Conservation (phyloP, 805 yeast species). For the Cyberlindnera bimundalis region DNA sequence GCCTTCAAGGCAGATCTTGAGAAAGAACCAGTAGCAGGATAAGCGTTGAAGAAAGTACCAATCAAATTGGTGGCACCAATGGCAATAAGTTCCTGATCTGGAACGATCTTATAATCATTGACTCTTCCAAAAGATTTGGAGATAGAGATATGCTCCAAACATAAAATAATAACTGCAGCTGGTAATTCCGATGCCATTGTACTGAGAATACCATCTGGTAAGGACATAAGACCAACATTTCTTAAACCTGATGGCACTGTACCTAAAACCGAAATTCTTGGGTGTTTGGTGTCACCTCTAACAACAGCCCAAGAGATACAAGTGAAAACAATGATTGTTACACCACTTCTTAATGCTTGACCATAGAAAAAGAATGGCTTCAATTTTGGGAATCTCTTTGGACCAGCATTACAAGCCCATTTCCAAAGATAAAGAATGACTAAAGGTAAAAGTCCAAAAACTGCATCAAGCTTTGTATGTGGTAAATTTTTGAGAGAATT, state of each 20-base stretch:
- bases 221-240: slow-evolving; percentile 67
- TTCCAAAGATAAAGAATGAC: slow-evolving; percentile 72
- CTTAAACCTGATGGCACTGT: slow-evolving; percentile 78
- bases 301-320: slow-evolving; percentile 77
- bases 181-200: slow-evolving; percentile 78
- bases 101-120: slow-evolving; percentile 85
- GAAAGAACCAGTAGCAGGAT: slow-evolving; percentile 95
- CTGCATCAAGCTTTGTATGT: slow-evolving; percentile 73
- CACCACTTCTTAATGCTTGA: slow-evolving; percentile 76
- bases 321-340: slow-evolving; percentile 78
- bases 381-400: slow-evolving; percentile 59
- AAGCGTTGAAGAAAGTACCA: slow-evolving; percentile 90
- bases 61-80: slow-evolving; percentile 88
- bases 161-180: slow-evolving; percentile 75
- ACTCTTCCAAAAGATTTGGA: slow-evolving; percentile 91
- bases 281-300: slow-evolving; percentile 41
- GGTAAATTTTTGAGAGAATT: slow-evolving; percentile 69
- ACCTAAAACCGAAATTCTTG: slow-evolving; percentile 59
- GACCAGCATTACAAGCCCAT: slow-evolving; percentile 54
- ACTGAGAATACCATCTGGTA: slow-evolving; percentile 56
- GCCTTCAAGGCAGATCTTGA: slow-evolving; percentile 92
- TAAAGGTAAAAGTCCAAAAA: slow-evolving; percentile 78
- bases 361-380: slow-evolving; percentile 59
- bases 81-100: slow-evolving; percentile 92
- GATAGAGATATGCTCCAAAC: slow-evolving; percentile 90